Evolutionary conservation across 2,329 filamentous ascomycete genomes (phyloP).

Genomic region (Nemania sp.): DNA sequence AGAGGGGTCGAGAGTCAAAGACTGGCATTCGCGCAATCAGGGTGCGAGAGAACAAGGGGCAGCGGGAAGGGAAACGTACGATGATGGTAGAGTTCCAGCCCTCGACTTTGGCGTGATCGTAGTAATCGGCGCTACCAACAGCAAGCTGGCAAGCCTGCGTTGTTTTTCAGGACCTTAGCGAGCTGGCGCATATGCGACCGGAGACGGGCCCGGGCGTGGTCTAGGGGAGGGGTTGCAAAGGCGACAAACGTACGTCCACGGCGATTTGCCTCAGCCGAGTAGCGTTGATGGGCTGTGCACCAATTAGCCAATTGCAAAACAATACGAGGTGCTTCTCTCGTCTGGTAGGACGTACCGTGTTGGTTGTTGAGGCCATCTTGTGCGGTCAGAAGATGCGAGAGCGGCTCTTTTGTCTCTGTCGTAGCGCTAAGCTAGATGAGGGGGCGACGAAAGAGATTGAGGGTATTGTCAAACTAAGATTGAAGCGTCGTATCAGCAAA

Average conservation of each 20-base stretch:
- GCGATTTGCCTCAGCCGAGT: slow-evolving; percentile 84
- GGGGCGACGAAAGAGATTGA: neutral
- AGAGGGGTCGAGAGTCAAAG: too few species aligned
- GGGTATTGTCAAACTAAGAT: neutral
- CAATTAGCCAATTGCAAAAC: slow-evolving; percentile 8
- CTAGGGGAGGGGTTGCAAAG: neutral
- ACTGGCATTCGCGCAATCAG: too few species aligned
- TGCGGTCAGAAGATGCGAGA: neutral
- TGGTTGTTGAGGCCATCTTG: slow-evolving; percentile 35
- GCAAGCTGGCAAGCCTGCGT: slow-evolving; percentile 78
- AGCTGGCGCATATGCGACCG: slow-evolving; percentile 4
- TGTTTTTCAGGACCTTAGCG: slow-evolving; percentile 24
- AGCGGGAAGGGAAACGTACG: slow-evolving; percentile 58
- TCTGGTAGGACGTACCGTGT: slow-evolving; percentile 30
- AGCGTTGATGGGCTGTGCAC: slow-evolving; percentile 69
- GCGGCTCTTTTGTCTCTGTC: slow-evolving; percentile 2
- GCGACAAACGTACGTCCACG: slow-evolving; percentile 66
- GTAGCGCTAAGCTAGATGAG: neutral
- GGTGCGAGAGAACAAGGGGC: slow-evolving; percentile 6
- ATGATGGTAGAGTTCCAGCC: slow-evolving; percentile 94
- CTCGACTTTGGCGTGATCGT: slow-evolving; percentile 84
- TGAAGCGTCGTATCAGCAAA: neutral
- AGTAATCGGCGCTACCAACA: slow-evolving; percentile 73
- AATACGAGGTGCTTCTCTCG: neutral
- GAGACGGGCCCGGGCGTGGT: neutral